Evolutionary conservation across 2,329 filamentous ascomycete species (phyloP), one percentile per base, ranked within the genome.

Genomic region (Calonectria honghensis): DNA sequence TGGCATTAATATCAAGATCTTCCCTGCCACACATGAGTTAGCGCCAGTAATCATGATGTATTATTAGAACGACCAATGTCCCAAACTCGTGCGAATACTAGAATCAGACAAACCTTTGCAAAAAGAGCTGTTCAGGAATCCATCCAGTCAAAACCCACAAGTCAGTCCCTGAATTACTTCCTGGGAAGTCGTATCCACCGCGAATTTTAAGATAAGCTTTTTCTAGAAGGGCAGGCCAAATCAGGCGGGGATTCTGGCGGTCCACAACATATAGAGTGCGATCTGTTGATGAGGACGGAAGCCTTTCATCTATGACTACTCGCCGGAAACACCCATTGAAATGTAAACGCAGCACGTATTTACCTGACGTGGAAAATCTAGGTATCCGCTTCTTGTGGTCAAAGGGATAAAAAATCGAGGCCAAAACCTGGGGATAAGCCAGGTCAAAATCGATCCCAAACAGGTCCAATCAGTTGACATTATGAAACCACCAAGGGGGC

Each of bases 121-220:
- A 88, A 80, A 98, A 98, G 1, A 98, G 88, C 83, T 99, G 97
- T 85, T 99, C 96, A 0, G 97, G 97, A 65, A 99, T 96, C 97
- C 97, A 99, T 37, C 97, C 96, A 0, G 94, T 98, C 70, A 99
- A 86, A 1, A 97, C 94, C 92, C 95, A 98, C 5, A 99, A 86
- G 84, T 99, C 97, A 3, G 96, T 98, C 14, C 95, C 96, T 0
- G 96, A 98, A 83, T 98, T 98, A 81, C 97, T 98, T 10, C 97
- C 97, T 0, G 97, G 96, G 78, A 99, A 99, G 82, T 99, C 96
- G 83, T 99, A 99, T 41, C 97, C 97, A 35, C 97, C 97, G 71
- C 96, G 92, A 14, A 98, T 92, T 86, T 98, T 99, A 1, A 99
- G 88, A 79, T 99, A 99, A 0, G 97, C 97, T 83, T 99, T 99